Conservation (phyloP, 176 grass and related monocot genomes). For the Oryza meyeriana region DNA sequence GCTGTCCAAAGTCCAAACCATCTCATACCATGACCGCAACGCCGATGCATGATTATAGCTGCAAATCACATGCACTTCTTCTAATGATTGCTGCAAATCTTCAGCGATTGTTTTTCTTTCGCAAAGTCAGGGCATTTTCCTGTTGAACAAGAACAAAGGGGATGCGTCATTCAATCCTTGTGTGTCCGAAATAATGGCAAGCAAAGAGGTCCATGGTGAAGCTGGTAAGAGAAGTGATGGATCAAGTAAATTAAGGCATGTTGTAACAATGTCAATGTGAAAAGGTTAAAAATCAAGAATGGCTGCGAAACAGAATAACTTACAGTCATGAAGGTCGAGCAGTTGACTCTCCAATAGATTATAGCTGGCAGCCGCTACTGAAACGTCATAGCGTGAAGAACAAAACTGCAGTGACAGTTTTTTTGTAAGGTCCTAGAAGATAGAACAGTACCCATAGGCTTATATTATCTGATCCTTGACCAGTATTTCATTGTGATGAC, state of each 20-base stretch:
- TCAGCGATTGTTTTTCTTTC: not conserved
- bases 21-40: not conserved
- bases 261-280: not conserved
- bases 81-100: not conserved
- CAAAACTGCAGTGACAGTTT: not conserved
- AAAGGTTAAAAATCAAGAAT: not conserved
- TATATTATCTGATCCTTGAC: slow-evolving; percentile 3
- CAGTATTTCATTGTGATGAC: not conserved
- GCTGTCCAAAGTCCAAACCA: not conserved
- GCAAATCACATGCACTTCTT: not conserved
- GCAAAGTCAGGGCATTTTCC: not conserved
- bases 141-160: not conserved
- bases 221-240: not conserved
- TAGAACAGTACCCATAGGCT: not conserved
- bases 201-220: not conserved
- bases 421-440: not conserved
- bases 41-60: not conserved
- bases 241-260: not conserved
- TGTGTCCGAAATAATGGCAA: not conserved
- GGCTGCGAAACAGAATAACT: not conserved
- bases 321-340: not conserved
- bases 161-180: not conserved
- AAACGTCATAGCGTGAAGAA: slow-evolving; percentile 18
- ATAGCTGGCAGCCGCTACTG: not conserved
- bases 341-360: slow-evolving; percentile 1